Evolutionary conservation across 2,329 filamentous ascomycete genomes (phyloP), one percentile per base, ranked within the genome.

Genomic region (Elsinoe fawcettii): DNA sequence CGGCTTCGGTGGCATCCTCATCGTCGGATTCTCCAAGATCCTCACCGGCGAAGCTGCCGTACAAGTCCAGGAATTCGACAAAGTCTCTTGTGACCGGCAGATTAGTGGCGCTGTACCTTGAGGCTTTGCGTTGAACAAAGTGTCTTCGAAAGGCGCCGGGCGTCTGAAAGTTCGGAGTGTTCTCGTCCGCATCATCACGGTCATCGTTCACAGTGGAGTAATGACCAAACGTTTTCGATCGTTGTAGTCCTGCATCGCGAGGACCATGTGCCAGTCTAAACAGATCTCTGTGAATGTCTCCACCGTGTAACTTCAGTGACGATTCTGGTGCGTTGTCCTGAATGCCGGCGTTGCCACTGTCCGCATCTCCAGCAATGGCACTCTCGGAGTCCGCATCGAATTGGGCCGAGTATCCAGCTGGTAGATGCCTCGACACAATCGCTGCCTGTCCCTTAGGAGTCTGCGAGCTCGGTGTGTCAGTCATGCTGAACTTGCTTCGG

Each of bases 211-310:
- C 78, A 74, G 62, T 81, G 14, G 49, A 25, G 39, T 53, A 39
- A 74, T 51, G 63, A 39, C 86, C 84, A 64, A 90, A 90, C 0
- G 86, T 89, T 55, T 80, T 79, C 14, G 87, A 77, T 60, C 87
- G 80, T 65, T 81, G 74, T 68, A 70, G 73, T 14, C 57, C 36
- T 11, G 46, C 44, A 12, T 49, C 54, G 57, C 68, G 69, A 11
- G 72, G 69, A 37, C 70, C 67, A 14, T 83, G 82, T 60, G 85
- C 82, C 64, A 89, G 83, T 66, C 82, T 86, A 77, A 87, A 91
- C 32, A 91, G 79, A 64, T 88, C 85, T 32, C 87, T 83, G 67
- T 90, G 87, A 20, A 91, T 85, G 65, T 91, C 87, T 39, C 87
- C 87, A 54, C 87, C 87, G 66, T 87, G 86, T 2, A 90, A 76